Evolutionary conservation across 2,329 filamentous ascomycete species (phyloP), one percentile per base, ranked within the genome.

Genomic region (Lachnellula occidentalis): DNA sequence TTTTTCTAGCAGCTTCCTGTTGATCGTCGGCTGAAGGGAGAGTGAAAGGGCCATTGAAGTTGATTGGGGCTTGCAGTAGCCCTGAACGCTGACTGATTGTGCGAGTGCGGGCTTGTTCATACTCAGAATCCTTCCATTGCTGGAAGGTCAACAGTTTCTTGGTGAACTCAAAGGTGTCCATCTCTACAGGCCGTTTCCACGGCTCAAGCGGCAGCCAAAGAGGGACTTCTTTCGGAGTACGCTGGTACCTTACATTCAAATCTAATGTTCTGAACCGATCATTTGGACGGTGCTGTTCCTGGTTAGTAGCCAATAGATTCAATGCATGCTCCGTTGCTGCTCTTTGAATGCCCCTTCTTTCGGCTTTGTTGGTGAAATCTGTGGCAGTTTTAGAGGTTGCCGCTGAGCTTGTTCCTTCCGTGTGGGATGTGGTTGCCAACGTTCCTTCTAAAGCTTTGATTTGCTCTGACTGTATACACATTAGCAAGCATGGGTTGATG

Each of bases 281-380:
- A 2, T 54, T 41, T 7, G 63, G 63, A 8, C 66, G 59, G 45
- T 64, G 61, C 43, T 68, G 66, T 42, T 68, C 66, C 27, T 64
- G 55, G 48, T 66, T 68, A 1, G 60, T 59, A 5, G 61, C 61
- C 6, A 67, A 34, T 2, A 64, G 49, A 22, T 67, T 66, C 14
- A 68, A 51, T 3, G 51, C 57, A 12, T 66, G 51, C 48, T 68
- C 60, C 43, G 66, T 62, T 15, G 64, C 60, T 11, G 64, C 66
- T 55, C 65, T 48, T 46, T 62, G 55, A 9, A 66, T 61, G 8
- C 66, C 66, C 37, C 66, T 48, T 46, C 61, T 51, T 50, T 67
- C 59, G 12, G 66, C 65, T 45, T 61, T 66, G 1, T 49, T 34
- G n/a, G 46, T 60, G 46, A 62, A 67, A 24, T 67, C 59, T 21